Evolutionary conservation across 73 alveolate species (phyloP), one percentile per base, ranked within the genome.

Genomic region (Symbiodinium natans): DNA sequence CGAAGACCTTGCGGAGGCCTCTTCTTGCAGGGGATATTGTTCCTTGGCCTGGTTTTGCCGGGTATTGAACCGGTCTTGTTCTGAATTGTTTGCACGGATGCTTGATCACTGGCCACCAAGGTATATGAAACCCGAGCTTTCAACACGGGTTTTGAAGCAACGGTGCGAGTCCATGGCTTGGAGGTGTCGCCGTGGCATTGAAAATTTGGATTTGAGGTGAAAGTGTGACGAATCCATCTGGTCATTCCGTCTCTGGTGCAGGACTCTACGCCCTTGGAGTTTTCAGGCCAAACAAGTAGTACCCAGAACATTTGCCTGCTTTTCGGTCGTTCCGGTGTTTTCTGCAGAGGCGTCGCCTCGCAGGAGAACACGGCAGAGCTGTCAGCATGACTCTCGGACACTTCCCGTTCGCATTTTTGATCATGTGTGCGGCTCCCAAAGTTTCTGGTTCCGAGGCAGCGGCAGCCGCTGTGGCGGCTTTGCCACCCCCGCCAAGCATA

Each of bases 381-480:
- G 17, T 10, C 40, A 63, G 77, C 77, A 63, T 31, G 7, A 63
- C 36, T 11, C 77, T 5, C 31, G 25, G 1, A 6, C 10, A 27
- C 34, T 11, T 21, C 77, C 1, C 7, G 9, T 10, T 31, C 77
- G 25, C 7, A 21, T 63, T 27, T 21, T 34, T 63, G 17, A 11
- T 27, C 19, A 7, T 27, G 7, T 27, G 77, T 9, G 10, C 6
- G 29, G 10, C 75, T 21, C 13, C 15, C 39, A 34, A 8, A 5
- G 39, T 13, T 9, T 46, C 59, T 25, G 77, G 77, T 34, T 0
- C 5, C 33, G 0, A 87, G 94, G 95, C 95, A 19, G 95, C 95
- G 41, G 74, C 31, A 38, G 95, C 95, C 34, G 95, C 95, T 17
- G 71, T 88, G 95, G 71, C 85, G 13, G 83, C 83, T 9, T 63